phyloP scores from a whole-genome alignment of 1,139 yeast genomes.

The Geotrichum reessii region DNA sequence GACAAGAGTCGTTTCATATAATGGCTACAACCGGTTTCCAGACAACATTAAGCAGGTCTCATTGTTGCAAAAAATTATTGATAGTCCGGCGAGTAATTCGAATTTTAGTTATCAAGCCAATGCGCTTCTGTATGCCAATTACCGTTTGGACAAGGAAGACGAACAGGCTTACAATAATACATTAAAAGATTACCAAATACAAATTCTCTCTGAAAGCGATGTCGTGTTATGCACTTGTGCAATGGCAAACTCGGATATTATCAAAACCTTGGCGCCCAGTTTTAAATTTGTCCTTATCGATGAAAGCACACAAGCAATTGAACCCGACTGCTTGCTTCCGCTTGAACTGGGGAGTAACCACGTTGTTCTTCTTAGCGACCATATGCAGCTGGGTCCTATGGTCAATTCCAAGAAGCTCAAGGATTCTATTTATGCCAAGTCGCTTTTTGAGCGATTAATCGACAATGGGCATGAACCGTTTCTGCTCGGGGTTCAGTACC shows the following conservation, averaged over 20 bases:
- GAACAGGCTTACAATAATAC: not conserved
- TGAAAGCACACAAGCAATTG: constrained; percentile 98
- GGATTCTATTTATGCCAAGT: constrained; percentile 67
- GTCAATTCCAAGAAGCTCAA: constrained; percentile 91
- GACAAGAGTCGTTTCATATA: not conserved
- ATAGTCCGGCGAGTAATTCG: not conserved
- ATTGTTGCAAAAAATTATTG: not conserved
- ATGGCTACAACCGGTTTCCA: not conserved
- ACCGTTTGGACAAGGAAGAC: not conserved
- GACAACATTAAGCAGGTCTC: not conserved
- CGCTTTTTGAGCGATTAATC: constrained; percentile 88
- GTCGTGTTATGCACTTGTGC: constrained; percentile 87
- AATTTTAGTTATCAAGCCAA: not conserved
- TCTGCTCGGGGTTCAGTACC: constrained; percentile 83
- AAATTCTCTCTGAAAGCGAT: constrained; percentile 67
- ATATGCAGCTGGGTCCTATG: constrained; percentile 95
- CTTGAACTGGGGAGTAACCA: constrained; percentile 82
- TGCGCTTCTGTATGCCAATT: not conserved
- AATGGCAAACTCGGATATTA: constrained; percentile 87
- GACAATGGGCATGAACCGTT: constrained; percentile 81
- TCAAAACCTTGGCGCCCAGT: constrained; percentile 51
- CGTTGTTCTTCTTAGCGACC: constrained; percentile 98
- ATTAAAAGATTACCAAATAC: constrained; percentile 44
- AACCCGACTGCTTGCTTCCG: constrained; percentile 84
- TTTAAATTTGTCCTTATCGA: constrained; percentile 94